phyloP scores from a whole-genome alignment of 352 stramenopile genomes.

The Globisporangium middletonii region DNA sequence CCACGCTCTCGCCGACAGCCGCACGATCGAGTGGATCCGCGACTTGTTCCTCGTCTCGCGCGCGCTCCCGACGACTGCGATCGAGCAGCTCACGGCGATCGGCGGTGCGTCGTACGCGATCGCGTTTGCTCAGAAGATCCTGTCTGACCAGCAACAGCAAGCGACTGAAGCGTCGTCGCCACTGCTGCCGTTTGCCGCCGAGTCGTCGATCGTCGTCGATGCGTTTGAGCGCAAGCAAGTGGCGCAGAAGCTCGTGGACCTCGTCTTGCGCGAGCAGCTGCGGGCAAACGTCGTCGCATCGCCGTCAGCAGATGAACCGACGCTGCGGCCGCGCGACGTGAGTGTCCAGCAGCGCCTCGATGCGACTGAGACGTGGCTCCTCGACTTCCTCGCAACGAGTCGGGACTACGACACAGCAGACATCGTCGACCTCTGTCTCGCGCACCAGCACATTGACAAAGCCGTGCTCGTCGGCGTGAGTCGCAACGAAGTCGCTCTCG shows the following conservation, averaged over 20 bases:
- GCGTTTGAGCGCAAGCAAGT: slow-evolving; percentile 39
- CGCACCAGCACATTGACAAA: slow-evolving; percentile 59
- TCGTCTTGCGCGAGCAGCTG: slow-evolving; percentile 58
- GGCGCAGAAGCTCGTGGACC: slow-evolving; percentile 41
- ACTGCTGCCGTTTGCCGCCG: too few species aligned
- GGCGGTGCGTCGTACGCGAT: slow-evolving; percentile 46
- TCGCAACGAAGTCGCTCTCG: slow-evolving; percentile 36
- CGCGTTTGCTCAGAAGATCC: slow-evolving; percentile 47
- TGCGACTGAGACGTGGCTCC: slow-evolving; percentile 43
- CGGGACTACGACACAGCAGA: slow-evolving; percentile 50
- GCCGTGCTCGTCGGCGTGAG: slow-evolving; percentile 49
- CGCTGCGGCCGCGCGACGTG: slow-evolving; percentile 15
- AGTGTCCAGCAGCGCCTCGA: slow-evolving; percentile 13
- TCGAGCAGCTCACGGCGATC: slow-evolving; percentile 62
- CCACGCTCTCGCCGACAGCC: slow-evolving; percentile 16
- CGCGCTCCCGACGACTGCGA: slow-evolving; percentile 52
- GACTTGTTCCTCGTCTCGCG: slow-evolving; percentile 72
- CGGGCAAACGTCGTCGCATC: slow-evolving; percentile 15
- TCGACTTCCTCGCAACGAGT: slow-evolving; percentile 48
- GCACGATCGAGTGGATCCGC: slow-evolving; percentile 57
- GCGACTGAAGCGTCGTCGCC: not conserved
- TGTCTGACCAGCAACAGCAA: slow-evolving; percentile 11
- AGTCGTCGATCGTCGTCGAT: slow-evolving; percentile 20
- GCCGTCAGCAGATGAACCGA: slow-evolving; percentile 2
- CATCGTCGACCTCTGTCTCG: slow-evolving; percentile 65